phyloP scores from a whole-genome alignment of 2,329 filamentous ascomycete species.

The Monosporascus cannonballus region DNA sequence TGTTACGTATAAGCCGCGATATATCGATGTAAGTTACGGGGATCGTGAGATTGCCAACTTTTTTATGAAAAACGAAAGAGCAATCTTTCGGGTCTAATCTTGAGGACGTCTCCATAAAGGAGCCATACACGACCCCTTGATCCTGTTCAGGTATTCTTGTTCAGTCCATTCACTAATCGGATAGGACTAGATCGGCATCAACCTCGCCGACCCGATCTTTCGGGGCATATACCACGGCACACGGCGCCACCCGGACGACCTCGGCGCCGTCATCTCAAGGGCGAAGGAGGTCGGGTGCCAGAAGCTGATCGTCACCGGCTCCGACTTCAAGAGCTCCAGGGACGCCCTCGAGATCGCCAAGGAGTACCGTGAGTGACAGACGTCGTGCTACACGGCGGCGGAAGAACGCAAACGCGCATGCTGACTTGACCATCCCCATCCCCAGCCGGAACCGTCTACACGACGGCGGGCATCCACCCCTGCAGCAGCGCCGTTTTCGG shows the following conservation, averaged over 20 bases:
- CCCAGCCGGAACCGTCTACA: conserved; percentile 73
- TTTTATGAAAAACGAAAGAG: too few species aligned
- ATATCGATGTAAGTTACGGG: conserved; percentile 53
- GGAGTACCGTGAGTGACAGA: conserved; percentile 57
- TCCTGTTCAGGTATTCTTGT: not conserved
- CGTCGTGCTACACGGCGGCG: too few species aligned
- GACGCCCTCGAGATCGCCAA: conserved; percentile 69
- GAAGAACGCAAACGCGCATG: not conserved
- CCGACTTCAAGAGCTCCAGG: conserved; percentile 71
- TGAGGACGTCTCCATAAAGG: too few species aligned
- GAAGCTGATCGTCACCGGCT: conserved; percentile 92
- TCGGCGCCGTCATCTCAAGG: conserved; percentile 70
- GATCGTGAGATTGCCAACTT: too few species aligned
- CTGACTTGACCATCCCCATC: not conserved
- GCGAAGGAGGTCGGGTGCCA: conserved; percentile 72
- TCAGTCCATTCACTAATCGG: conserved; percentile 7
- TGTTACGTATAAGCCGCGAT: conserved; percentile 41
- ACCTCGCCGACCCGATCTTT: conserved; percentile 89
- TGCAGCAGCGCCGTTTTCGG: conserved; percentile 81
- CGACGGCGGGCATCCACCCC: conserved; percentile 90
- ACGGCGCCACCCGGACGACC: conserved; percentile 66
- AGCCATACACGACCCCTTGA: too few species aligned
- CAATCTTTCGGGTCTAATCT: too few species aligned
- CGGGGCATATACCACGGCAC: conserved; percentile 78
- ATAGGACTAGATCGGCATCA: conserved; percentile 71